Base-by-base conservation (phyloP, 345 rosid genomes). In the Erodium maritimum region DNA sequence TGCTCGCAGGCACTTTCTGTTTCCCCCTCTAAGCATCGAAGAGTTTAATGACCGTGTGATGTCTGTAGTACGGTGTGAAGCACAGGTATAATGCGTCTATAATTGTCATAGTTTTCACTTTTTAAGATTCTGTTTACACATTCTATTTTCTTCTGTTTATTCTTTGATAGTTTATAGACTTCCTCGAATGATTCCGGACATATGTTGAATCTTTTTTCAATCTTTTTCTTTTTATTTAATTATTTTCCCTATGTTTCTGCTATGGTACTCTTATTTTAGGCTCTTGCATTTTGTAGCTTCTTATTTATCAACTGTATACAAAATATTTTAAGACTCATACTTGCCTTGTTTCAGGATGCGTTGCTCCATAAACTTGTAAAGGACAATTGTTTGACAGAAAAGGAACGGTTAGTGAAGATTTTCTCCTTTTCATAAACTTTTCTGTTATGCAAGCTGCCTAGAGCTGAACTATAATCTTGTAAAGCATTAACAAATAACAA, bases 41-140 rank as follows among this genome's bases (percentile, higher is more conserved):
- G 95, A 84, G 60, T 78, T 74, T 59, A 91, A 91, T 64, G 85
- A 79, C 50, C 86, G 84, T 11, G 95, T 91, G 53, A 80, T 61
- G 71, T 82, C 86, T 50, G 86, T 91, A 17, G 99, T 85, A 52
- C 79, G 96, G 17, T 93, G 96, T 71, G 96, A 93, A 75, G 93
- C 94, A 42, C 99, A 93, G 70, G 96, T 52, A 52, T 14, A 58
- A 29, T 21, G 42, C 21, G 3, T 2, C 29, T 16, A 14, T 29
- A 33, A 21, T 48, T 18, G 46, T 19, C 63, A 53, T 0, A 60
- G 13, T 17, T 37, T 37, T 37, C 13, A 37, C 10, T 25, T 25
- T 25, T 25, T n/a, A n/a, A 25, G 7, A 12, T 37, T 37, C 46
- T 4, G 6, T 37, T 37, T 5, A 11, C 46, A 37, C 14, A 37